Percentiles rank a stretch among this genome's conserved stretches.
Evolutionary conservation across 1,139 yeast species (phyloP).

Genomic region (Maudiozyma humilis): DNA sequence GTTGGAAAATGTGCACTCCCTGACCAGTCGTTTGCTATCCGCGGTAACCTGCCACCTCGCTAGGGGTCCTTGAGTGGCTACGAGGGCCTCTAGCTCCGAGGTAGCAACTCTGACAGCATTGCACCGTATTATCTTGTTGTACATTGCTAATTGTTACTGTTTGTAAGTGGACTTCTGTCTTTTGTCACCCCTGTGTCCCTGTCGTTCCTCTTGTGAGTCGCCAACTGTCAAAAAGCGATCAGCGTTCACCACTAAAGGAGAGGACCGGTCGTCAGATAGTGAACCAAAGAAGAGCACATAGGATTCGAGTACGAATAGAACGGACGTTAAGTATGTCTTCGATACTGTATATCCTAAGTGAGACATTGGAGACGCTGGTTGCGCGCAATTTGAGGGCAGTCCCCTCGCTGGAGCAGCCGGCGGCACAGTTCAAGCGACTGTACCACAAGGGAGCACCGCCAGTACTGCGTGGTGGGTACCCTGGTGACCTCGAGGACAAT

Average conservation of each 20-base stretch:
- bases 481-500: slow-evolving; percentile 14
- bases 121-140: slow-evolving; percentile 8
- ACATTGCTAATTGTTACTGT: slow-evolving; percentile 9
- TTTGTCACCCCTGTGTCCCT: too few relatives aligned
- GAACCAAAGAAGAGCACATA: too few relatives aligned
- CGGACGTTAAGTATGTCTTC: slow-evolving; percentile 22
- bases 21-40: slow-evolving; percentile 17
- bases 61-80: slow-evolving; percentile 7
- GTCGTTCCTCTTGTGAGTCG: neutral
- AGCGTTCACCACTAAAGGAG: neutral
- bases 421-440: slow-evolving; percentile 13
- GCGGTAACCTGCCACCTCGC: slow-evolving; percentile 17
- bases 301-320: too few relatives aligned
- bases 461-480: slow-evolving; percentile 2
- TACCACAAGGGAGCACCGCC: slow-evolving; percentile 32
- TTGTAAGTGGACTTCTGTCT: too few relatives aligned
- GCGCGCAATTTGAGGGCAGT: slow-evolving; percentile 45
- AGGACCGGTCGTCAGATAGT: neutral
- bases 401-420: slow-evolving; percentile 13
- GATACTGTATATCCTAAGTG: slow-evolving; percentile 50
- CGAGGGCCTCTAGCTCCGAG: slow-evolving; percentile 1
- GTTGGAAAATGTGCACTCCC: slow-evolving; percentile 39
- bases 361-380: slow-evolving; percentile 48
- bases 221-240: neutral
- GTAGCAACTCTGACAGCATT: slow-evolving; percentile 3